These are phyloP conservation scores for Mrakia blollopis DNA, from an alignment of 768 basidiomycete genomes.

Conservation along the genomic window DNA sequence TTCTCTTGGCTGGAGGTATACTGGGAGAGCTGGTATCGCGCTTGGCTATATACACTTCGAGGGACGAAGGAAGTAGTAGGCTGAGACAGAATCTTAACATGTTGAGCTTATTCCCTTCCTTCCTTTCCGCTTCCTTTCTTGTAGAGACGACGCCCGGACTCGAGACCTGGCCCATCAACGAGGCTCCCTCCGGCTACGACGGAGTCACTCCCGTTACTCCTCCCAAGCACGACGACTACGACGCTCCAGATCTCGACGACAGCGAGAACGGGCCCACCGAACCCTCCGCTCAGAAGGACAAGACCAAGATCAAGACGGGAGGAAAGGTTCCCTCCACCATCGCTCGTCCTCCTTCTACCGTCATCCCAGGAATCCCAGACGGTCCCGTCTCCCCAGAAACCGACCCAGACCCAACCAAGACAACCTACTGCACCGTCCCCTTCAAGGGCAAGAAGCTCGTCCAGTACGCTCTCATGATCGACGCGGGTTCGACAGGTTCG, in stretches of 20 bases:
- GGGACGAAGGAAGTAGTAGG: neutral
- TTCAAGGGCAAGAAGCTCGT: slow-evolving; percentile 57
- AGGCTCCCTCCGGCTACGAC: neutral
- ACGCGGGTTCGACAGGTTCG: slow-evolving; percentile 95
- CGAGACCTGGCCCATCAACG: slow-evolving; percentile 20
- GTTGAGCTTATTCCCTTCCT: neutral
- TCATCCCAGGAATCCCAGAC: slow-evolving; percentile 35
- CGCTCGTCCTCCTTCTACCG: slow-evolving; percentile 31
- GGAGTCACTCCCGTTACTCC: slow-evolving; percentile 10
- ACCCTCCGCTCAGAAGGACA: slow-evolving; percentile 29
- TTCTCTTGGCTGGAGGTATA: neutral
- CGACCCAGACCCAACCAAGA: slow-evolving; percentile 68
- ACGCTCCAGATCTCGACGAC: slow-evolving; percentile 32
- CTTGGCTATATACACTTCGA: neutral
- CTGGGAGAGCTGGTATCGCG: neutral
- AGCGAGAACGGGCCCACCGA: slow-evolving; percentile 34
- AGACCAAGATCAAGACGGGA: slow-evolving; percentile 24
- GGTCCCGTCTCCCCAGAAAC: slow-evolving; percentile 56
- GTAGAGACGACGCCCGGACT: neutral
- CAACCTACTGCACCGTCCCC: slow-evolving; percentile 64
- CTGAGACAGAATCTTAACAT: too few species aligned
- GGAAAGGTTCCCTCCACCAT: slow-evolving; percentile 8
- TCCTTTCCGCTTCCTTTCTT: neutral
- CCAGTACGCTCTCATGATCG: slow-evolving; percentile 94
- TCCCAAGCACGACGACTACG: slow-evolving; percentile 19